These are phyloP conservation scores for Lipomyces yamadae DNA, from an alignment of 805 yeast species.

Conservation along the genomic window DNA sequence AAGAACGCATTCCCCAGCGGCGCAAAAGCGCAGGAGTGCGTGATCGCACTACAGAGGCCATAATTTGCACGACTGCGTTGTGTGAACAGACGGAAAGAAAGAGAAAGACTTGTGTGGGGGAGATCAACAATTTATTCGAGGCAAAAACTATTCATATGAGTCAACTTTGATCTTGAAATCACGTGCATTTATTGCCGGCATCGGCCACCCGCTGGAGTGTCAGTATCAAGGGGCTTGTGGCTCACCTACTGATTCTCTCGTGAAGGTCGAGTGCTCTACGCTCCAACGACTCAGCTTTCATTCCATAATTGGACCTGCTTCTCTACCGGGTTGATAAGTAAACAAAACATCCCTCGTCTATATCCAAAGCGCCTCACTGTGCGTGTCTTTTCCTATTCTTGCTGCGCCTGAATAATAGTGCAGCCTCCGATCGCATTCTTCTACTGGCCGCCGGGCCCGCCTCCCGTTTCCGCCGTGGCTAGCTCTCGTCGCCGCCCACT, in stretches of 20 bases:
- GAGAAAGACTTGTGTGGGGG: background rate
- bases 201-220: background rate
- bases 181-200: too few species aligned
- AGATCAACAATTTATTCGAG: background rate
- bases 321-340: background rate
- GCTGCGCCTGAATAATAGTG: conserved; percentile 2
- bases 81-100: background rate
- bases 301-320: background rate
- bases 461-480: conserved; percentile 23
- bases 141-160: too few species aligned
- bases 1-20: conserved; percentile 8
- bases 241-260: background rate
- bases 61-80: background rate
- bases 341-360: background rate
- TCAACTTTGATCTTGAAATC: too few species aligned
- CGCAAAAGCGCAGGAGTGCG: conserved; percentile 8
- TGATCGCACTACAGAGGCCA: conserved; percentile 10
- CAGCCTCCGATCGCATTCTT: background rate
- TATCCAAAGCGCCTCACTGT: background rate
- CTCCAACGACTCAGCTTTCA: background rate
- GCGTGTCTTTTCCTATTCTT: background rate
- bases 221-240: background rate
- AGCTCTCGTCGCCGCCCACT: conserved; percentile 24
- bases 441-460: conserved; percentile 4
- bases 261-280: background rate